A percentile compares a stretch with the other conserved stretches of the same genome.
phyloP scores from a whole-genome alignment of 2,329 filamentous ascomycete genomes.

The Tolypocladium tropicale region DNA sequence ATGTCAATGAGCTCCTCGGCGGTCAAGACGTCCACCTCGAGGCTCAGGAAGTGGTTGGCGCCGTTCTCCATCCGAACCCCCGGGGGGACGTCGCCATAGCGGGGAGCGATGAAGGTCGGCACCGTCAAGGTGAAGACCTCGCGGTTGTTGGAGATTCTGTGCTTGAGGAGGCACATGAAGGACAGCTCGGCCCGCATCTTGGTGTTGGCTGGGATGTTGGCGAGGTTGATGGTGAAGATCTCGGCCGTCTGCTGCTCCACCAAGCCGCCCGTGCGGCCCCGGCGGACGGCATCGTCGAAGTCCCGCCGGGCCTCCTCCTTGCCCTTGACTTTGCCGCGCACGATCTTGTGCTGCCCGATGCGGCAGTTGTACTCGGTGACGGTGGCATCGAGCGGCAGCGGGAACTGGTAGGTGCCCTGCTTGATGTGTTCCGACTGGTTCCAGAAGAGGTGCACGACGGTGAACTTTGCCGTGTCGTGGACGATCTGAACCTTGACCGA shows the following conservation, averaged over 20 bases:
- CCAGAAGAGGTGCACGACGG: conserved; percentile 1
- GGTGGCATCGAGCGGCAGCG: conserved; percentile 1
- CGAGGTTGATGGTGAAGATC: conserved; percentile 6
- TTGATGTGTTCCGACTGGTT: conserved; percentile 1
- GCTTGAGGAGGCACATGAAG: conserved; percentile 6
- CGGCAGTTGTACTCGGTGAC: conserved; percentile 3
- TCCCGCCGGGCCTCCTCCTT: conserved; percentile 3
- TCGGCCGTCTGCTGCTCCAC: conserved; percentile 5
- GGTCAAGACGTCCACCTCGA: background rate
- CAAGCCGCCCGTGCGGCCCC: background rate
- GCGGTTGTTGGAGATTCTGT: background rate
- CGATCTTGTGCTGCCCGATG: conserved; percentile 2
- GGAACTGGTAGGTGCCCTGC: conserved; percentile 3
- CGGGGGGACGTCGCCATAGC: conserved; percentile 1
- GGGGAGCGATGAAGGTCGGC: conserved; percentile 4
- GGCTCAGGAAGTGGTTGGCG: background rate
- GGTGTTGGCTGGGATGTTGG: conserved; percentile 5
- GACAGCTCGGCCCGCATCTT: conserved; percentile 4
- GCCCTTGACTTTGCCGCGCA: conserved; percentile 4
- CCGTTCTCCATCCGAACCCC: background rate
- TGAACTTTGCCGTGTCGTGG: conserved; percentile 5
- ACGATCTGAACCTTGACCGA: conserved; percentile 1
- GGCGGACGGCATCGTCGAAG: conserved; percentile 1
- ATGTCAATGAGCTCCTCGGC: background rate
- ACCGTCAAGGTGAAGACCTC: conserved; percentile 4